Evolutionary conservation across 768 basidiomycete species (phyloP).

Genomic region (Xerocomellus intermedius): DNA sequence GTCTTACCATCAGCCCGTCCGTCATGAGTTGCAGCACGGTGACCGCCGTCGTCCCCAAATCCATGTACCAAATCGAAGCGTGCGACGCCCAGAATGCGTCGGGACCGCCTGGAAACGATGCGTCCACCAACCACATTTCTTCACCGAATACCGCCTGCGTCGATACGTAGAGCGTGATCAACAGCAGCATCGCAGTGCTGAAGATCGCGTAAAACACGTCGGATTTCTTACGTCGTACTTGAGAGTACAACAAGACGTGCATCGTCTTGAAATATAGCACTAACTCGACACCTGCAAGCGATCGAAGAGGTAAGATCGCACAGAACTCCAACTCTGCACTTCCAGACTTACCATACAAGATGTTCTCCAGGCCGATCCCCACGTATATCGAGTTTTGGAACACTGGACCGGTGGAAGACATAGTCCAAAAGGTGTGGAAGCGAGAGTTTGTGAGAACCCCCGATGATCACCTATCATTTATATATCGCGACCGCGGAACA

Average conservation of each 20-base stretch:
- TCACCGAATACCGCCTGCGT: constrained; percentile 33
- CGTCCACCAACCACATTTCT: constrained; percentile 37
- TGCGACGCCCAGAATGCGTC: constrained; percentile 32
- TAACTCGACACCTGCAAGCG: constrained; percentile 20
- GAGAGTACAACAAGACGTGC: constrained; percentile 11
- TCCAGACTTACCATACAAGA: constrained; percentile 22
- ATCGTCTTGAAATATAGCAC: constrained; percentile 28
- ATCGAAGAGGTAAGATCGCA: background rate
- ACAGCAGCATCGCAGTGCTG: constrained; percentile 27
- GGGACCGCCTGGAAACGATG: constrained; percentile 34
- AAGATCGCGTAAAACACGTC: constrained; percentile 25
- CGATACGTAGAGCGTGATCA: constrained; percentile 34
- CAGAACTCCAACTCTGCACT: too few species aligned
- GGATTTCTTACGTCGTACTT: background rate
- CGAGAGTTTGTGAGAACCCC: background rate
- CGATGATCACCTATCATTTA: background rate
- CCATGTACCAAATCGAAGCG: constrained; percentile 30
- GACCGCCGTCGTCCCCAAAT: constrained; percentile 29
- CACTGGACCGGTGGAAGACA: constrained; percentile 20
- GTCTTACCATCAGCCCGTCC: constrained; percentile 39
- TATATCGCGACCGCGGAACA: constrained; percentile 7
- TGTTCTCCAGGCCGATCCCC: constrained; percentile 24
- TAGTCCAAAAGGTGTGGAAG: background rate
- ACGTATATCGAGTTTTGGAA: constrained; percentile 25
- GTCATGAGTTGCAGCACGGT: constrained; percentile 35